Conservation (phyloP, 2,329 filamentous ascomycete species). For the Claviceps sp. region DNA sequence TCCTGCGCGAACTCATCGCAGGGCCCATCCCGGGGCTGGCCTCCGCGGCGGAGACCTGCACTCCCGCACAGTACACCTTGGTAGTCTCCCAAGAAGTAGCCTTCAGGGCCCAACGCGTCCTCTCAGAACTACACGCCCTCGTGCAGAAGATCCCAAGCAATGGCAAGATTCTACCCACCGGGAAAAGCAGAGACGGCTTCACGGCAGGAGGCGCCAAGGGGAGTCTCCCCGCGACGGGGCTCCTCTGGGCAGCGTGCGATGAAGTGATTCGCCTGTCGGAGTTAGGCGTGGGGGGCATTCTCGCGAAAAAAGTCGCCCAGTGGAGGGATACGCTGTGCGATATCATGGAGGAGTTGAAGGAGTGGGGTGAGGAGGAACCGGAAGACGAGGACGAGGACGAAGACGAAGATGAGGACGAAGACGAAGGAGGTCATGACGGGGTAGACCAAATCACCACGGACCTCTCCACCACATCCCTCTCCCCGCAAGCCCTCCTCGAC, state of each 20-base stretch:
- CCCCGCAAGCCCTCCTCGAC: constrained; percentile 49
- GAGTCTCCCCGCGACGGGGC: constrained; percentile 53
- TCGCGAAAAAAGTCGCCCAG: constrained; percentile 59
- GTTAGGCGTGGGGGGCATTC: constrained; percentile 55
- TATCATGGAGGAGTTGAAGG: constrained; percentile 72
- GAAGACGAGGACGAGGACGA: constrained; percentile 17
- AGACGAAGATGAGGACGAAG: constrained; percentile 15
- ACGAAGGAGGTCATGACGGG: constrained; percentile 10
- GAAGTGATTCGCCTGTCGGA: constrained; percentile 49
- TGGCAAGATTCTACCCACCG: constrained; percentile 33
- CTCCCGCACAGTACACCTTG: constrained; percentile 45
- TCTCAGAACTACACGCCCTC: constrained; percentile 50
- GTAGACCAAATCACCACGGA: constrained; percentile 26
- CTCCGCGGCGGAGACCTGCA: constrained; percentile 54
- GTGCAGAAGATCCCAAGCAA: constrained; percentile 46
- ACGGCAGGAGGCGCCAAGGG: constrained; percentile 32
- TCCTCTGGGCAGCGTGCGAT: constrained; percentile 78
- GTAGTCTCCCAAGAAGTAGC: constrained; percentile 52
- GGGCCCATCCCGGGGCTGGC: constrained; percentile 64
- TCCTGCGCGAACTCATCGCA: constrained; percentile 59
- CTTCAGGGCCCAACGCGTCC: constrained; percentile 41
- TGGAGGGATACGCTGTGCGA: constrained; percentile 67
- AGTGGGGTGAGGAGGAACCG: constrained; percentile 66
- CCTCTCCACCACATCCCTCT: constrained; percentile 2
- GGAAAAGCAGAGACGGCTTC: constrained; percentile 12